Evolutionary conservation across 768 basidiomycete genomes (phyloP), one percentile per base, ranked within the genome.

Genomic region (Hericium erinaceus): DNA sequence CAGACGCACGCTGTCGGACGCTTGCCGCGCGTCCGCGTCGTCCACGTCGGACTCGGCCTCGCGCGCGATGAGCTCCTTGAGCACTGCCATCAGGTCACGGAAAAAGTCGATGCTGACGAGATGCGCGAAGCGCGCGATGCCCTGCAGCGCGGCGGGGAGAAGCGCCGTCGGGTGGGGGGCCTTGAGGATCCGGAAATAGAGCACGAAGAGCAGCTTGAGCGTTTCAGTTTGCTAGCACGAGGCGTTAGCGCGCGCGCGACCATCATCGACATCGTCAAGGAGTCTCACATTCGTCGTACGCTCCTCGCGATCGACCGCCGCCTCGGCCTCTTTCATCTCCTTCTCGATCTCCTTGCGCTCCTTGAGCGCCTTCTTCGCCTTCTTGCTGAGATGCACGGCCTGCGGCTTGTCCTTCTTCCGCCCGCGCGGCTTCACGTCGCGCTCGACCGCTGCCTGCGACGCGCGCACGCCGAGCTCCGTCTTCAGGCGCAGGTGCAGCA

Each of bases 91-190:
- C 50, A 99, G 77, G 73, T 99, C 97, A 66, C 87, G 86, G 82
- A 98, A 99, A 74, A 99, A 98, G 70, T 99, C 95, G 64, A 98
- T 82, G 71, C 97, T 99, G 70, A 99, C 93, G 58, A 98, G 82
- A 69, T 98, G 97, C 1, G 95, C 88, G 67, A 92, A 98, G 73
- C 84, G 86, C 2, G 94, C 85, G 65, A 98, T 89, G 60, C 97
- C 97, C 65, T 88, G 85, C 61, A 99, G 77, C 46, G 94, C 95
- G 37, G 89, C 81, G 20, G 92, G 85, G 13, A 98, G 78, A 9
- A 98, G 78, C 16, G 84, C 81, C 1, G 89, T 89, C 37, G 87
- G 84, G 22, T 75, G 77, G 11, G 90, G 90, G 68, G 83, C 85
- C 73, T 98, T 99, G 63, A 99, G 77, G 64, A 98, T 89, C 60